Evolutionary conservation across 2,329 filamentous ascomycete genomes (phyloP).

Genomic region (Aspergillus unguis): DNA sequence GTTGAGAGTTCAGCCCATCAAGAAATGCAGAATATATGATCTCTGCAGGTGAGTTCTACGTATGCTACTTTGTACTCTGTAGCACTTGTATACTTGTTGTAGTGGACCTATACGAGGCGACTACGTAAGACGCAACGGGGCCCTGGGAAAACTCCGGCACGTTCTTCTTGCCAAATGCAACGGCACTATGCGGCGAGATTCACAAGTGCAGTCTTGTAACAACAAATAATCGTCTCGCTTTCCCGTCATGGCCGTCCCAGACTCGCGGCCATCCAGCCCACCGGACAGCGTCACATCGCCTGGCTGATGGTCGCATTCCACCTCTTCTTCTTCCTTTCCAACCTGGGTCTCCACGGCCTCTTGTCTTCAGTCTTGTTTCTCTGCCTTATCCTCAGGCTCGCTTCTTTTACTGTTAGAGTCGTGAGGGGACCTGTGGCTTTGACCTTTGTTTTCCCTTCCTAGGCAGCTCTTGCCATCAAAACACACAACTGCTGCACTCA

Average conservation of each 20-base stretch:
- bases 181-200: background rate
- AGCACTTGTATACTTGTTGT: background rate
- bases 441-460: conserved; percentile 11
- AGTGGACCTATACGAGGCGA: too few species aligned
- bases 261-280: conserved; percentile 13
- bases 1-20: too few species aligned
- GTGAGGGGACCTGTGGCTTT: conserved; percentile 25
- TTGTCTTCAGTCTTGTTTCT: conserved; percentile 1
- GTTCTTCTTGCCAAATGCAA: background rate
- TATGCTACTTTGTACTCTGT: background rate
- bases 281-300: conserved; percentile 34
- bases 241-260: conserved; percentile 6
- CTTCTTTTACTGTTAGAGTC: conserved; percentile 6
- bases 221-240: background rate
- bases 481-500: conserved; percentile 14
- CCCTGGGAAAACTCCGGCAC: conserved; percentile 11
- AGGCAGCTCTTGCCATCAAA: conserved; percentile 6
- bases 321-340: conserved; percentile 9
- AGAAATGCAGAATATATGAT: too few species aligned
- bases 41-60: background rate
- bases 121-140: conserved; percentile 1
- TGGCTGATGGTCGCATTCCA: conserved; percentile 35
- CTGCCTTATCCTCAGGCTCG: conserved; percentile 2
- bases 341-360: background rate
- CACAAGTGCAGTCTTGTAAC: background rate